Evolutionary conservation across 2,329 filamentous ascomycete species (phyloP), one percentile per base, ranked within the genome.

Genomic region (Fusarium graminum): DNA sequence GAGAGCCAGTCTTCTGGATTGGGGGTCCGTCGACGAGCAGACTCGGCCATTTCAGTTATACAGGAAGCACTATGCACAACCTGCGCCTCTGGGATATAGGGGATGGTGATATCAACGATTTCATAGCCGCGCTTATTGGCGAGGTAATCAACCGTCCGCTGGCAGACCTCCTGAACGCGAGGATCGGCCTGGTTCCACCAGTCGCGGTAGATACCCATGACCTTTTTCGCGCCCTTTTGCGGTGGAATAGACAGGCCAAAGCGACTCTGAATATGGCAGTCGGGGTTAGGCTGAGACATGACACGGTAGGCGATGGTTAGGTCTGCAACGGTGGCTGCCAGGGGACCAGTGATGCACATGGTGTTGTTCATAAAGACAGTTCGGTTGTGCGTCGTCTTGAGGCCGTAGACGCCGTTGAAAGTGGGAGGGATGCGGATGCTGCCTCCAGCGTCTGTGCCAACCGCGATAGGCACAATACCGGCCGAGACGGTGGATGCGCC

Each of bases 241-340:
- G 80, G 79, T 6, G 84, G 79, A 9, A 80, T 67, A 14, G 86
- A 87, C 6, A 87, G 82, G 0, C 85, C 85, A 75, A 96, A 95
- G 14, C 83, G 79, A 9, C 84, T 78, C 17, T 90, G 90, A 9
- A 83, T 78, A 0, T 84, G 80, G 74, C 90, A 85, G 4, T 82
- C 77, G 0, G 89, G 86, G 71, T 97, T 86, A 0, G 92, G 91
- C 51, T 88, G 85, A 3, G 91, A 85, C 85, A 96, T 93, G 70
- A 92, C 76, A 47, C 92, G 88, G 80, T 95, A 97, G n/a, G 91
- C 90, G 51, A 93, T 83, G 63, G 90, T 90, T 7, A 97, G 85
- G 72, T 97, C 94, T 34, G 88, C 82, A 64, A 91, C 91, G 53
- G 85, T 94, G 45, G 87, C 85, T 16, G 92, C 90, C 72, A 97